Percentiles rank a stretch among this genome's conserved stretches.
Conservation (phyloP, 2,329 filamentous ascomycete genomes). For the Teratosphaeria pseudoeucalypti region DNA sequence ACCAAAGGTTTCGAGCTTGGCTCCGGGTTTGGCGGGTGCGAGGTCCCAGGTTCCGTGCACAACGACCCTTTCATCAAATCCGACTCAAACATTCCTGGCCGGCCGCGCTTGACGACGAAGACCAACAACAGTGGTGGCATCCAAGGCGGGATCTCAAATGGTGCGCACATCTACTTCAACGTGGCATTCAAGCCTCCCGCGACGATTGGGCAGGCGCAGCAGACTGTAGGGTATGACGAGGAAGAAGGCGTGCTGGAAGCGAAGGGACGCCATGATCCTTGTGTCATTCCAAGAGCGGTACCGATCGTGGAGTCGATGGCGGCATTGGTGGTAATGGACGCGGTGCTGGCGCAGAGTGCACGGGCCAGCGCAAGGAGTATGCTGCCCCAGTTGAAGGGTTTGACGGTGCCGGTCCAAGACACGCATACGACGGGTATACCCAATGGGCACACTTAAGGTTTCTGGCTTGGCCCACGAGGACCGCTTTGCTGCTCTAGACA, state of each 20-base stretch:
- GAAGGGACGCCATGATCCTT: conserved; percentile 90
- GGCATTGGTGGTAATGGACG: conserved; percentile 76
- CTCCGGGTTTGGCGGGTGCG: conserved; percentile 78
- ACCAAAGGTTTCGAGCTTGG: conserved; percentile 95
- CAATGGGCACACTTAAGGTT: background rate
- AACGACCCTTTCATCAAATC: conserved; percentile 75
- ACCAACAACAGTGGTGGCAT: conserved; percentile 95
- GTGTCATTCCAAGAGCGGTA: conserved; percentile 76
- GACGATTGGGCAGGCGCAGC: conserved; percentile 83
- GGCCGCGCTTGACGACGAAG: conserved; percentile 64
- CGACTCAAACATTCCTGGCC: conserved; percentile 38
- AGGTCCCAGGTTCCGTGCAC: conserved; percentile 78
- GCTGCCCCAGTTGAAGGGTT: conserved; percentile 26
- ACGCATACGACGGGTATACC: background rate
- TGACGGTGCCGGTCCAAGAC: background rate
- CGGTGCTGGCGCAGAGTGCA: conserved; percentile 70
- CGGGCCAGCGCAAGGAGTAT: conserved; percentile 40
- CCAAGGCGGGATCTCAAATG: conserved; percentile 91
- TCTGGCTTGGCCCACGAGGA: background rate
- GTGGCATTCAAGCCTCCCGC: conserved; percentile 92
- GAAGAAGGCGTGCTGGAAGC: conserved; percentile 69
- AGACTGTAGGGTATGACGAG: conserved; percentile 69
- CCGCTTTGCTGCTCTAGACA: background rate
- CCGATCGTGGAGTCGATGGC: conserved; percentile 90
- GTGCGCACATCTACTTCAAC: conserved; percentile 86